Base-by-base conservation (phyloP, 176 grass and related monocot species). In the Cocos nucifera region DNA sequence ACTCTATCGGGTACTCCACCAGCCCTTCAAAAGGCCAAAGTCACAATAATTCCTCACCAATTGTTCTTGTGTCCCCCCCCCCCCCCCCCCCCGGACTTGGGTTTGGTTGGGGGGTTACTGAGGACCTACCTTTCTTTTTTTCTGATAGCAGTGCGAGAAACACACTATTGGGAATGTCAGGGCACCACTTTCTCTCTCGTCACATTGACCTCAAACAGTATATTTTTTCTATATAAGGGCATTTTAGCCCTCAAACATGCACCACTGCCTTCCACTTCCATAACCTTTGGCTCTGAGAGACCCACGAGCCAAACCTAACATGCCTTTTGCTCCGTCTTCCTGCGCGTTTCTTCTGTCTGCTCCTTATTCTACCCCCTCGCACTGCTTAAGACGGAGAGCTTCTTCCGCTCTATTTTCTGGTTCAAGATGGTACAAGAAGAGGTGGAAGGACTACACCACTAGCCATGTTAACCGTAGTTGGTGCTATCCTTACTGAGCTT, bases 401-500 rank as follows among this genome's bases (percentile, higher is more conserved):
- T 22, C 22, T 22, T 15, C 7, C 23, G 6, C 22, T 23, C 14
- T 22, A 17, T 6, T 4, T 39, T 56, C 17, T 56, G 51, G 20
- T 17, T 39, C 25, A 4, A 5, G 64, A 1, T 19, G 64, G 16
- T 54, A 16, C 21, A 54, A 8, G 29, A 58, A 59, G 15, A 39
- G 26, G 15, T 4, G 6, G 49, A 62, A 61, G n/a, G 25, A 21
- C 35, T 17, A 15, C 18, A 6, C 0, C 0, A 3, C 12, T 0
- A 9, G 49, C 0, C 29, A 1, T 29, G 10, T 2, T 8, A 5
- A 0, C 16, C 51, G 6, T 19, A 5, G 19, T 4, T 8, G 69
- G 69, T 53, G 69, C 69, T 72, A 61, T 72, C 69, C 44, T 61
- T 28, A 0, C 69, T 53, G 69, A 72, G 69, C 69, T 72, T 28